Conservation (phyloP, 139 green algal genomes). For the Chlorella sp. region DNA sequence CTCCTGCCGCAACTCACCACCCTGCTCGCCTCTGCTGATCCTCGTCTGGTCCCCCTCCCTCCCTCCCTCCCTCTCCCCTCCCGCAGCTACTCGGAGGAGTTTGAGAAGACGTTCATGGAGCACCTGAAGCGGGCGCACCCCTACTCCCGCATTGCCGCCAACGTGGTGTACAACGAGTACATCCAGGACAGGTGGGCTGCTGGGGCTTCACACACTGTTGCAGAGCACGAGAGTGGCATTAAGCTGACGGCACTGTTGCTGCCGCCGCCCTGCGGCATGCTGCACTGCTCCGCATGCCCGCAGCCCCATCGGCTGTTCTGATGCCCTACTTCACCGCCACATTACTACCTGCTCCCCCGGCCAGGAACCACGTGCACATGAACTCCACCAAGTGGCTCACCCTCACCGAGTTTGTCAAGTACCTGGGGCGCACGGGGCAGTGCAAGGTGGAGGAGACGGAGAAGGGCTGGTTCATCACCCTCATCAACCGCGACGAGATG, state of each 20-base stretch:
- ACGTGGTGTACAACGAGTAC: constrained; percentile 70
- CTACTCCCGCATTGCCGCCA: constrained; percentile 80
- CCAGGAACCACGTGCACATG: constrained; percentile 97
- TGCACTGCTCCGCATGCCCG: too few species aligned
- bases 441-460: constrained; percentile 96
- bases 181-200: constrained; percentile 31
- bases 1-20: too few species aligned
- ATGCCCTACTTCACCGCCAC: too few species aligned
- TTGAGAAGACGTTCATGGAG: constrained; percentile 92
- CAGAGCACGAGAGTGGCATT: too few species aligned
- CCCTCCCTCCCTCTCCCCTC: not conserved
- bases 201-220: not conserved
- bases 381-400: constrained; percentile 96
- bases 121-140: constrained; percentile 85
- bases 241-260: too few species aligned
- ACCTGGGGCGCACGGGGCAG: constrained; percentile 75
- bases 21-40: too few species aligned
- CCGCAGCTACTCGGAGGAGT: constrained; percentile 86
- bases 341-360: too few species aligned
- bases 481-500: constrained; percentile 56
- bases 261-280: too few species aligned
- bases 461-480: constrained; percentile 94
- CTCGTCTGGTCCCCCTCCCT: not conserved
- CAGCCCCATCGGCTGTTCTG: too few species aligned
- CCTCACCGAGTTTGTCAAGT: constrained; percentile 91